Conservation (phyloP, 768 basidiomycete species). For the Dioszegia hungarica region DNA sequence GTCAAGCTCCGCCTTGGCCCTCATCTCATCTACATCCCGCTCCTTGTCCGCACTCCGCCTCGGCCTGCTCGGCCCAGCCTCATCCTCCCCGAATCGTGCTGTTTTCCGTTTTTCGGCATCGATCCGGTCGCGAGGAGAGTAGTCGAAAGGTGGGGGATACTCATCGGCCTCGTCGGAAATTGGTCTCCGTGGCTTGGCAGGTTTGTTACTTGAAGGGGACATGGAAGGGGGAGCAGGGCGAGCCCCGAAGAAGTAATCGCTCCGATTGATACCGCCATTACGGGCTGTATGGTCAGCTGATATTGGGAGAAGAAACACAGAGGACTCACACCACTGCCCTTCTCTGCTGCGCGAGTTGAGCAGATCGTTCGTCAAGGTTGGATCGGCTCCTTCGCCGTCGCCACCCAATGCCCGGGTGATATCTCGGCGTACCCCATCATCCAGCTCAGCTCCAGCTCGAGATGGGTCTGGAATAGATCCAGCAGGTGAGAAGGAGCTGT, state of each 20-base stretch:
- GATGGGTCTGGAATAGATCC: constrained; percentile 14
- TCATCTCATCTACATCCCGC: constrained; percentile 4
- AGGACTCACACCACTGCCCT: constrained; percentile 32
- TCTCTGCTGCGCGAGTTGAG: constrained; percentile 25
- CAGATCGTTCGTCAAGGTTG: constrained; percentile 30
- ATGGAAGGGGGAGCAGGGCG: background rate
- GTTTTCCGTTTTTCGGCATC: background rate
- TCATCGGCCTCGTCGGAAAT: background rate
- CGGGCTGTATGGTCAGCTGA: constrained; percentile 22
- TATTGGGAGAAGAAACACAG: background rate
- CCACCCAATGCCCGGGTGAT: constrained; percentile 21
- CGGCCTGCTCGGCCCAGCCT: constrained; percentile 1
- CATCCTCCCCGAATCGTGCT: background rate
- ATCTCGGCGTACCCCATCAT: constrained; percentile 20
- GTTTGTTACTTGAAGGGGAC: background rate
- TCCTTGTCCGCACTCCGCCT: background rate
- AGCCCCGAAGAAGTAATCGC: constrained; percentile 28
- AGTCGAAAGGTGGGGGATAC: too few species aligned
- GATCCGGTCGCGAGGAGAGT: too few species aligned
- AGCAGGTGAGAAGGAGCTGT: background rate
- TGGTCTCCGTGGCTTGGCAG: background rate
- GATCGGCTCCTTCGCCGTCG: constrained; percentile 25
- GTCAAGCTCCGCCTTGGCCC: constrained; percentile 1
- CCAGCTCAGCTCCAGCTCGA: constrained; percentile 18
- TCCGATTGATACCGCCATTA: too few species aligned